Evolutionary conservation across 306 rosid genomes (phyloP).

Genomic region (Trifolium repens): DNA sequence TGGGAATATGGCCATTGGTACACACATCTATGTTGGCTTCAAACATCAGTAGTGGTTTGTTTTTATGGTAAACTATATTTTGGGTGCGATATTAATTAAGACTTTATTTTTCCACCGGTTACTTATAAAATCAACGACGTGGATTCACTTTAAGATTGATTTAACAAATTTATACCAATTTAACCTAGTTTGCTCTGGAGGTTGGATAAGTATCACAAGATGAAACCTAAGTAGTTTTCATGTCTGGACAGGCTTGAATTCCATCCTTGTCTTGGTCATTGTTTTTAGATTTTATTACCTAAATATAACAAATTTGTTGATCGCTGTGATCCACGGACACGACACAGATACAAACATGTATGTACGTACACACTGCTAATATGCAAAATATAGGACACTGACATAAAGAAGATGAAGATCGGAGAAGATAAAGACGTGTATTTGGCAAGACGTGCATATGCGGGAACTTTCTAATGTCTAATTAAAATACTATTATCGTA

Average conservation of each 20-base stretch:
- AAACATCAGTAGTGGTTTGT: constrained; percentile 1
- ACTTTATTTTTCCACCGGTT: constrained; percentile 21
- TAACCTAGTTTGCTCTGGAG: constrained; percentile 16
- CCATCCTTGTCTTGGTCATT: neutral
- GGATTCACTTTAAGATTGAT: neutral
- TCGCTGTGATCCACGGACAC: neutral
- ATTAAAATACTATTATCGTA: neutral
- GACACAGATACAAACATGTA: neutral
- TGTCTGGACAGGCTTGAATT: constrained; percentile 8
- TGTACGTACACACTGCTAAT: neutral
- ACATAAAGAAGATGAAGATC: neutral
- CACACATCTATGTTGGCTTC: constrained; percentile 26
- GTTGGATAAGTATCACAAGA: constrained; percentile 3
- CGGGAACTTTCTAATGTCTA: neutral
- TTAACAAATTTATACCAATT: neutral
- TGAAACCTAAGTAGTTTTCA: constrained; percentile 10
- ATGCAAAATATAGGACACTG: neutral
- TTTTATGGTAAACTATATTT: neutral
- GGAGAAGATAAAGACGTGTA: neutral
- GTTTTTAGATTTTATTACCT: constrained; percentile 27
- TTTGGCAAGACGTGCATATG: neutral
- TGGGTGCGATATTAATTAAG: neutral
- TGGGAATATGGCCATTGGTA: constrained; percentile 23
- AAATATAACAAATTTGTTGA: constrained; percentile 10
- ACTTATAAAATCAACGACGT: neutral